A percentile compares a stretch with the other conserved stretches of the same genome.
Evolutionary conservation across 208 protist species (phyloP).

Genomic region (Leishmania turanica): DNA sequence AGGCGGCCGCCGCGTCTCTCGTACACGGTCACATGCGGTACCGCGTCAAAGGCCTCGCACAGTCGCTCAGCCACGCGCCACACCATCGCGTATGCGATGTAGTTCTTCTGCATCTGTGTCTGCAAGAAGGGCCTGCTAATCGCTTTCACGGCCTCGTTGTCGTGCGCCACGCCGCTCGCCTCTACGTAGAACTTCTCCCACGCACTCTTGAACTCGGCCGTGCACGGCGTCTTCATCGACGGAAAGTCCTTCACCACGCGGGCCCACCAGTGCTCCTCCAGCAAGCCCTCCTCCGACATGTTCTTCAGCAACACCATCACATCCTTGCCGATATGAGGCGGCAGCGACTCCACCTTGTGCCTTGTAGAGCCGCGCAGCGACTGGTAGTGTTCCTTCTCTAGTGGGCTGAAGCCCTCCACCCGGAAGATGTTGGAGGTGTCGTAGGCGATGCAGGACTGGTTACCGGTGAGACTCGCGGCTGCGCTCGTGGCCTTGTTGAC

Average conservation of each 20-base stretch:
- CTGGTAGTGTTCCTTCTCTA: conserved; percentile 82
- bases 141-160: conserved; percentile 64
- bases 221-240: conserved; percentile 72
- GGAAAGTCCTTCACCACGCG: conserved; percentile 83
- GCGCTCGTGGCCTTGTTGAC: conserved; percentile 59
- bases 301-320: conserved; percentile 55
- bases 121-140: conserved; percentile 73
- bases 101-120: conserved; percentile 78
- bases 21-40: conserved; percentile 41
- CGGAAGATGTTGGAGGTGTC: conserved; percentile 77
- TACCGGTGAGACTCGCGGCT: conserved; percentile 77
- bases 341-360: conserved; percentile 66
- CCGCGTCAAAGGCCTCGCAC: conserved; percentile 53
- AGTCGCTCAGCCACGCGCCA: conserved; percentile 89
- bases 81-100: conserved; percentile 83
- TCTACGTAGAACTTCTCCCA: conserved; percentile 77
- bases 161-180: conserved; percentile 69
- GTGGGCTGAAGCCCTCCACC: conserved; percentile 53
- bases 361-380: conserved; percentile 62
- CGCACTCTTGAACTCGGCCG: conserved; percentile 49
- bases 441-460: conserved; percentile 74
- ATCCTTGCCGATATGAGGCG: conserved; percentile 40
- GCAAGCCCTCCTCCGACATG: conserved; percentile 38
- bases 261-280: conserved; percentile 76
- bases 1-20: conserved; percentile 54